phyloP scores from a whole-genome alignment of 2,329 filamentous ascomycete genomes.

The Monilinia polystroma region DNA sequence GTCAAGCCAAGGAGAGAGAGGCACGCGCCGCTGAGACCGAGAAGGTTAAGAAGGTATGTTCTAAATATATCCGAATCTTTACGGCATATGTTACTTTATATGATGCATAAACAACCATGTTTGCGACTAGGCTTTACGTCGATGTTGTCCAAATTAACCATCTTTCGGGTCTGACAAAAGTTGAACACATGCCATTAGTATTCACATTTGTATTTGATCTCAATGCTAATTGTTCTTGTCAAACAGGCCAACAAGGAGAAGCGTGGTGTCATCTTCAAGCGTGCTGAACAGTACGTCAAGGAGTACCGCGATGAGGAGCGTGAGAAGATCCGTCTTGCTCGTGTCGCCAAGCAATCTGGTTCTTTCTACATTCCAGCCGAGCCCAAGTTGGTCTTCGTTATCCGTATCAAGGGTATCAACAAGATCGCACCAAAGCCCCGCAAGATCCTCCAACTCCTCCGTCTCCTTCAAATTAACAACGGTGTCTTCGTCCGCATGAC shows the following conservation, averaged over 20 bases:
- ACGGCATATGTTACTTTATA: constrained; percentile 34
- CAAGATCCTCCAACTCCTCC: constrained; percentile 99
- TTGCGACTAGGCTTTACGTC: constrained; percentile 85
- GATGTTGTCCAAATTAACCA: constrained; percentile 98
- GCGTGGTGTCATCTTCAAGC: constrained; percentile 98
- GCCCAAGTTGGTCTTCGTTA: constrained; percentile 93
- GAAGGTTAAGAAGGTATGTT: constrained; percentile 80
- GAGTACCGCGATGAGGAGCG: constrained; percentile 98
- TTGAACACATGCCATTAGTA: constrained; percentile 33
- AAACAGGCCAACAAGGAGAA: constrained; percentile 95
- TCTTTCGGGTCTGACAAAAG: constrained; percentile 94
- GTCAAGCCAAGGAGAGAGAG: constrained; percentile 97
- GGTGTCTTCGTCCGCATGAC: constrained; percentile 96
- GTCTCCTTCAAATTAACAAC: constrained; percentile 99
- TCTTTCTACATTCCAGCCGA: constrained; percentile 93
- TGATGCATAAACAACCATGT: constrained; percentile 84
- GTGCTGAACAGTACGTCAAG: constrained; percentile 99
- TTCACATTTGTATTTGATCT: constrained; percentile 25
- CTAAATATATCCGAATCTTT: not conserved
- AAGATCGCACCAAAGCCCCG: constrained; percentile 99
- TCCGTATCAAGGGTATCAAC: constrained; percentile 99
- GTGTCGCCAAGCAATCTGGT: constrained; percentile 87
- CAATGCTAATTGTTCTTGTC: constrained; percentile 43
- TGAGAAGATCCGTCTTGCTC: constrained; percentile 93
- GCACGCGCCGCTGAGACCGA: constrained; percentile 75